Base-by-base conservation (phyloP, 305 asterid genomes). In the Petunia hybrid region DNA sequence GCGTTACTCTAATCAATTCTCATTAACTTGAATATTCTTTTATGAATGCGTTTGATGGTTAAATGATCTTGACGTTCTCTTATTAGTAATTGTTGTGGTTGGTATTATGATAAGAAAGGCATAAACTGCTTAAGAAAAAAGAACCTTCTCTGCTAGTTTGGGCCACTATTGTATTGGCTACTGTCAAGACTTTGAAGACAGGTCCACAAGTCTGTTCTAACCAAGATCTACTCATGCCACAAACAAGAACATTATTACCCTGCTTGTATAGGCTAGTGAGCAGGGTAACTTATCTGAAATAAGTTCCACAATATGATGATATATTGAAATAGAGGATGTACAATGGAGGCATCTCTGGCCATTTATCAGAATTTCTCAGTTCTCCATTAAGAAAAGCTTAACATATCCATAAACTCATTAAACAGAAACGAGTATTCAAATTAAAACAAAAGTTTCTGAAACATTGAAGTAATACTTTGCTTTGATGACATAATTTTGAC, bases 361-460 rank as follows among this genome's bases (percentile, higher is more conserved):
- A 81, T 62, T 65, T 60, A 80, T 77, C 82, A 77, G 82, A 82
- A 81, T 82, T 79, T 84, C 85, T 80, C 59, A 45, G 81, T 62
- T 56, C 43, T 42, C 2, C 46, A 60, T 31, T 45, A 16, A 31
- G 36, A 8, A 78, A 78, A 78, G 60, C 70, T 42, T 56, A 83
- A 65, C 59, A 77, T 53, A 63, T 84, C 77, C 76, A 82, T 76
- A 79, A 56, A 79, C 84, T 84, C 84, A 83, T 71, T 65, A 43
- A 87, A 73, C 85, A 79, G 75, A 84, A 59, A 83, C 78, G 86
- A 81, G 88, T 76, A 51, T 51, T 4, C 78, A 73, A 73, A 84
- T 38, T 65, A 73, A 76, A 69, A 36, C 55, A 77, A 40, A 81
- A 65, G 85, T 85, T 82, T 81, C 79, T 84, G 70, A 79, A 55